Percentiles rank a stretch among this genome's conserved stretches.
Conservation (phyloP, 2,329 filamentous ascomycete genomes). For the Meredithiella fracta region DNA sequence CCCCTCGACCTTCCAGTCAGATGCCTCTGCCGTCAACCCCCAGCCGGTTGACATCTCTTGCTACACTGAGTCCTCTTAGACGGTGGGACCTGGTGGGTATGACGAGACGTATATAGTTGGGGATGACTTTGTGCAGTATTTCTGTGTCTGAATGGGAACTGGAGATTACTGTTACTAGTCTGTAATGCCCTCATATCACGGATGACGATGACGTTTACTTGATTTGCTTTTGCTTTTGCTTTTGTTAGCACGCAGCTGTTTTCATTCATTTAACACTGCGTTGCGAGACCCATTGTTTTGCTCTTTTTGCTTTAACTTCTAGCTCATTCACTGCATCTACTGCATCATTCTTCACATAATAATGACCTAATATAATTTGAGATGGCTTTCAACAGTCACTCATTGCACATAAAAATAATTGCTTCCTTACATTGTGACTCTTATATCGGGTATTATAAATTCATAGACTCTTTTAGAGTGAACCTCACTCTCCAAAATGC, state of each 20-base stretch:
- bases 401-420: not conserved
- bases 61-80: slow-evolving; percentile 12
- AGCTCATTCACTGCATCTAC: not conserved
- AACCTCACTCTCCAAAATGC: slow-evolving; percentile 28
- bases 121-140: slow-evolving; percentile 3
- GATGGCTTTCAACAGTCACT: not conserved
- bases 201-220: not conserved
- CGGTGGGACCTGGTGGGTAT: slow-evolving; percentile 2
- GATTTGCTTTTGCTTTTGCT: not conserved
- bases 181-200: not conserved
- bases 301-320: not conserved
- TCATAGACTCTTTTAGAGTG: not conserved
- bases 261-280: not conserved
- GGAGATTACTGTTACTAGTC: too few species aligned
- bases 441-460: not conserved
- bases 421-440: not conserved
- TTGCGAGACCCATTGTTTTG: not conserved
- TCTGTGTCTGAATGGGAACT: not conserved
- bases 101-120: slow-evolving; percentile 1
- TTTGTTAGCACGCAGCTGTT: not conserved
- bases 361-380: slow-evolving; percentile 1
- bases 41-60: slow-evolving; percentile 1
- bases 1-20: slow-evolving; percentile 18
- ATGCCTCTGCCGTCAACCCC: not conserved
- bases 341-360: not conserved